A percentile compares a stretch with the other conserved stretches of the same genome.
Evolutionary conservation across 75 land plant genomes (phyloP).

Genomic region (Picea sitchensis): DNA sequence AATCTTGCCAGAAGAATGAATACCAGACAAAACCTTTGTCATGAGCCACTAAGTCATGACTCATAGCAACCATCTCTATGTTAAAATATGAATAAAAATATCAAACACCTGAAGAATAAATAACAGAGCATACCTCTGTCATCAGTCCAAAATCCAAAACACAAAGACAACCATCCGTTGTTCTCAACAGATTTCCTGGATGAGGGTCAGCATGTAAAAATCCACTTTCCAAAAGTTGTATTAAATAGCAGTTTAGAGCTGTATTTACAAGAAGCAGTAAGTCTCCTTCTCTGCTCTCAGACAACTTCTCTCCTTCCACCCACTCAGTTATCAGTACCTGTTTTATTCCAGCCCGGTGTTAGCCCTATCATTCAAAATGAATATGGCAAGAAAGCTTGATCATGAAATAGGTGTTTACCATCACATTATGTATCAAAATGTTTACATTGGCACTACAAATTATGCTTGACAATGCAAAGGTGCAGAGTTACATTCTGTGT

Average conservation of each 20-base stretch:
- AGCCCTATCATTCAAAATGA: background rate
- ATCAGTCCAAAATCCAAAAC: slow-evolving; percentile 21
- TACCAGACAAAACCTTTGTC: background rate
- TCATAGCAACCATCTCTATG: background rate
- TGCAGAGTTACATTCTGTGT: background rate
- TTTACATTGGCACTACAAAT: background rate
- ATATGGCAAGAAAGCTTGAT: background rate
- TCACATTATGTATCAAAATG: background rate
- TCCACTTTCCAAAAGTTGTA: slow-evolving; percentile 51
- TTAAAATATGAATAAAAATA: background rate
- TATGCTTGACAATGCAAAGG: background rate
- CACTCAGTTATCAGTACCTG: slow-evolving; percentile 46
- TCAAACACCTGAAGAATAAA: background rate
- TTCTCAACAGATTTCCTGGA: slow-evolving; percentile 50
- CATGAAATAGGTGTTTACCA: background rate
- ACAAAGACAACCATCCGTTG: slow-evolving; percentile 20
- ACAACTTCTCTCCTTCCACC: slow-evolving; percentile 54
- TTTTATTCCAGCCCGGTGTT: background rate
- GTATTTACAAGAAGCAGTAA: slow-evolving; percentile 35
- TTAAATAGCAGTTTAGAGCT: slow-evolving; percentile 49
- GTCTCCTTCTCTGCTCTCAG: slow-evolving; percentile 42
- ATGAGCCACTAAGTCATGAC: background rate
- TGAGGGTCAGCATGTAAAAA: slow-evolving; percentile 65
- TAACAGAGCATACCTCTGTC: slow-evolving; percentile 33
- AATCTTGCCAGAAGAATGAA: background rate